Evolutionary conservation across 2,329 filamentous ascomycete genomes (phyloP).

Genomic region (Epicoccum sorghinum): DNA sequence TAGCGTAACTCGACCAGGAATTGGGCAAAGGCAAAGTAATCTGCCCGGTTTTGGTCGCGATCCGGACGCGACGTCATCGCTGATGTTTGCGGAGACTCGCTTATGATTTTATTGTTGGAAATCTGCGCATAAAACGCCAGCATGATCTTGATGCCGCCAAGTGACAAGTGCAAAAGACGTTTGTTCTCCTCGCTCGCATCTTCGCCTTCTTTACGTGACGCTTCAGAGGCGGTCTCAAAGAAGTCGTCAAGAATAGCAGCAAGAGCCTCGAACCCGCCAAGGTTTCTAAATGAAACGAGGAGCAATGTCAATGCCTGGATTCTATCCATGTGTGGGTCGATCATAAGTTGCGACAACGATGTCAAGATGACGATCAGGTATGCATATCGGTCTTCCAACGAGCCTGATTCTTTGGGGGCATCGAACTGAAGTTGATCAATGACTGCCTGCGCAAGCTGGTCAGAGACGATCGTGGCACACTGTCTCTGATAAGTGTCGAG

Average conservation of each 20-base stretch:
- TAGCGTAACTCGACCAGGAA: conserved; percentile 86
- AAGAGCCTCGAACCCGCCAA: conserved; percentile 75
- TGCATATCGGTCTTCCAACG: conserved; percentile 69
- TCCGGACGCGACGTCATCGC: conserved; percentile 59
- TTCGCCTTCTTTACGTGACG: conserved; percentile 52
- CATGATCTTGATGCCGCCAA: conserved; percentile 77
- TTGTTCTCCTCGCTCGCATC: conserved; percentile 53
- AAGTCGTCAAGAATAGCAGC: conserved; percentile 76
- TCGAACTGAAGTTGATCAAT: conserved; percentile 68
- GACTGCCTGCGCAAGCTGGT: conserved; percentile 74
- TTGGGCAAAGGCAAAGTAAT: conserved; percentile 72
- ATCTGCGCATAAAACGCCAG: conserved; percentile 80
- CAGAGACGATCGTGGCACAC: conserved; percentile 65
- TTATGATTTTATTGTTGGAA: conserved; percentile 76
- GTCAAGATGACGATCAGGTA: conserved; percentile 85
- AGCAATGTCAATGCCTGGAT: conserved; percentile 68
- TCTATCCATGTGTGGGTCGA: conserved; percentile 64
- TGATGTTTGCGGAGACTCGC: conserved; percentile 72
- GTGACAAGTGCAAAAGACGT: conserved; percentile 54
- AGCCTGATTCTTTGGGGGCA: conserved; percentile 55
- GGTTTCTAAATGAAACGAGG: conserved; percentile 83
- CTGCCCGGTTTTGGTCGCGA: conserved; percentile 61
- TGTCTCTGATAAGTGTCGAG: conserved; percentile 69
- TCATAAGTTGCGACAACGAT: conserved; percentile 76
- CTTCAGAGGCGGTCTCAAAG: conserved; percentile 60